Evolutionary conservation across 345 rosid species (phyloP), one percentile per base, ranked within the genome.

Genomic region (Physaria fendleri): DNA sequence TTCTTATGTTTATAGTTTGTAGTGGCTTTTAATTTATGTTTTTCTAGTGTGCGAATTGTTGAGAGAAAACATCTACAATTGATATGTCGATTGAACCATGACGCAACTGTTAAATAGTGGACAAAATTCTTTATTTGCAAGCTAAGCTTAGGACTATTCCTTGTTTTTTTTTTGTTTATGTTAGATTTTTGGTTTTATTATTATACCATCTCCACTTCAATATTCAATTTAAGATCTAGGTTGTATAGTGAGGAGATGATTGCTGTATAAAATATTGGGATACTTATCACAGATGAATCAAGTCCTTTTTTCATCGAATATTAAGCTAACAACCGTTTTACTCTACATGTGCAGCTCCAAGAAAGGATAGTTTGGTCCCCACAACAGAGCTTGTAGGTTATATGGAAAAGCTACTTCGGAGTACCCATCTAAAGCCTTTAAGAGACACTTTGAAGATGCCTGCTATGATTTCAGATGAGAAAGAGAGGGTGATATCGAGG

Each of bases 381-480:
- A 65, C 80, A 6, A 17, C 70, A n/a, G 88, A 81, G 58, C 64
- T 82, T 16, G 68, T 81, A 38, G 66, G 69, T 63, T 74, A 81
- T 66, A 67, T 79, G 16, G 69, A 85, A 66, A 82, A 82, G 75
- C 76, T 83, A 44, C 85, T 82, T 40, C 74, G 74, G 28, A 78
- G 64, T 59, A 76, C 74, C 55, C 76, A 49, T 47, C 56, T 69
- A n/a, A 82, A 76, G 85, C 73, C 39, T 45, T 68, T 56, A 60
- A 82, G 97, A 82, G 79, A 79, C 56, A 63, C 39, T 64, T 70
- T 94, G 74, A 83, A 74, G 64, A 94, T 94, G 99, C 99, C 99
- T 37, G 76, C 88, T 7, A 64, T 87, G 70, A 79, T 94, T 61
- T 75, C 87, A 83, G 99, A 87, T 69, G 77, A 79, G 56, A 84